phyloP scores from a whole-genome alignment of 169 alveolate species.

The Plasmodium billcollinsi region DNA sequence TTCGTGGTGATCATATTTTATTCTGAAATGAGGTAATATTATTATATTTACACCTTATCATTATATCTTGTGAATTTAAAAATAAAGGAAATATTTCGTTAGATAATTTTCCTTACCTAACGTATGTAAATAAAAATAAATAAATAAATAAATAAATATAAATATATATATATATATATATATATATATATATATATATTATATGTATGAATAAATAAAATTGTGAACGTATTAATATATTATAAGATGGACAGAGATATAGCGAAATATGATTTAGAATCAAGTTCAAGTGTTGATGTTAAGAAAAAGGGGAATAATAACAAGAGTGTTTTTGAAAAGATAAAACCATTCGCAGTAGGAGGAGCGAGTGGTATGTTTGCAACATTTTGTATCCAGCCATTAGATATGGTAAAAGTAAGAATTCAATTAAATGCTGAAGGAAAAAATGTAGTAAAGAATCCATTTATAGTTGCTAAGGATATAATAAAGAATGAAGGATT shows the following conservation, averaged over 20 bases:
- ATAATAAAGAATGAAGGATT: constrained; percentile 86
- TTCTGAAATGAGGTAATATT: background rate
- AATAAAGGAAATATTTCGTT: too few species aligned
- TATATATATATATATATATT: too few species aligned
- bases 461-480: constrained; percentile 78
- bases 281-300: constrained; percentile 39
- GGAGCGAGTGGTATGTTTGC: constrained; percentile 93
- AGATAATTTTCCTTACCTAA: too few species aligned
- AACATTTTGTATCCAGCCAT: constrained; percentile 91
- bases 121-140: too few species aligned
- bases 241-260: constrained; percentile 58
- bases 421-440: constrained; percentile 91
- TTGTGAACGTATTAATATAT: too few species aligned
- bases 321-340: constrained; percentile 33
- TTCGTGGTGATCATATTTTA: background rate
- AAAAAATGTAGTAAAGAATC: constrained; percentile 83
- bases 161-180: too few species aligned
- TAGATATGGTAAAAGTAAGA: constrained; percentile 92
- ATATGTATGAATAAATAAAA: too few species aligned
- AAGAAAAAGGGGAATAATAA: constrained; percentile 34
- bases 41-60: too few species aligned
- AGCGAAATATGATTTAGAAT: constrained; percentile 53
- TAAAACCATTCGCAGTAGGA: constrained; percentile 89
- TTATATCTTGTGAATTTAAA: too few species aligned
- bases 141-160: too few species aligned